A percentile compares a stretch with the other conserved stretches of the same genome.
These are phyloP conservation scores for Plasmodium gonderi DNA, from an alignment of 169 alveolate genomes.

Conservation along the genomic window DNA sequence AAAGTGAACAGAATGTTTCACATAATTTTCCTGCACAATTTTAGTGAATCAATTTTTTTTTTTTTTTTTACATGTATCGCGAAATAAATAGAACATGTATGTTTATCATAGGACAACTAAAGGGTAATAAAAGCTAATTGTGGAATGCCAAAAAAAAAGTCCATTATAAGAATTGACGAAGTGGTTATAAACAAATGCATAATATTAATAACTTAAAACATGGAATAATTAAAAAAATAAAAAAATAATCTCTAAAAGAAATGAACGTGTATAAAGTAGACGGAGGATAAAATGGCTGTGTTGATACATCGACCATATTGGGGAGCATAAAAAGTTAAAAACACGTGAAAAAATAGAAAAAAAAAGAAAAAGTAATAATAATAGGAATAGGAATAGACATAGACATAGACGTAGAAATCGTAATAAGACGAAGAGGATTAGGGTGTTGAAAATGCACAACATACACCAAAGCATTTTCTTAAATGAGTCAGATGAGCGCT, in stretches of 20 bases:
- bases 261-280: neutral
- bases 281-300: neutral
- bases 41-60: too few species aligned
- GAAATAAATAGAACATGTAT: neutral
- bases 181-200: neutral
- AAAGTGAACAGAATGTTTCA: neutral
- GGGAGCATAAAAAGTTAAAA: neutral
- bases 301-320: neutral
- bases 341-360: too few species aligned
- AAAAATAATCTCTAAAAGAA: neutral
- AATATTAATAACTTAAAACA: neutral
- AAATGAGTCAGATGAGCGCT: too few species aligned
- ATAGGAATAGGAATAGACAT: neutral
- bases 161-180: neutral
- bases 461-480: neutral
- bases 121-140: neutral
- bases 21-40: neutral
- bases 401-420: neutral
- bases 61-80: neutral
- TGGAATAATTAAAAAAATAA: neutral
- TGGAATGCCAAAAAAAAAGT: neutral
- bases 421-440: too few species aligned
- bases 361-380: neutral
- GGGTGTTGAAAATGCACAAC: conserved; percentile 1
- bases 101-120: neutral